These are phyloP conservation scores for Mrakia hoshinonis DNA, from an alignment of 768 basidiomycete genomes.

Conservation along the genomic window DNA sequence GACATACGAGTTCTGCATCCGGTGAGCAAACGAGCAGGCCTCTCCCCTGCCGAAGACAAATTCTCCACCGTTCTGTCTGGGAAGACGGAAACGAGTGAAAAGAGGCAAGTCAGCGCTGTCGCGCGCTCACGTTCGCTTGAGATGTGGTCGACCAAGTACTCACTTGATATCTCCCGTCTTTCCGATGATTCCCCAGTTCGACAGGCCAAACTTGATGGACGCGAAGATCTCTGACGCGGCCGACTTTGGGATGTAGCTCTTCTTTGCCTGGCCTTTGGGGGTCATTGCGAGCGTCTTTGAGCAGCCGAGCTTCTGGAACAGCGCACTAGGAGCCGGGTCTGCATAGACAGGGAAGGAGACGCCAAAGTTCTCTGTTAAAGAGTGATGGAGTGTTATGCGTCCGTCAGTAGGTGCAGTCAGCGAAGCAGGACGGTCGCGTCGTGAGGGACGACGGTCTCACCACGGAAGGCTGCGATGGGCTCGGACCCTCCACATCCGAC, in stretches of 20 bases:
- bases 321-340: neutral
- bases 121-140: too few species aligned
- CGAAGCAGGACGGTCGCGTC: neutral
- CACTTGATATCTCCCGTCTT: conserved; percentile 3
- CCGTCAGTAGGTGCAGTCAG: neutral
- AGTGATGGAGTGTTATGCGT: too few species aligned
- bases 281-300: conserved; percentile 1
- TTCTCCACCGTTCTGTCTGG: conserved; percentile 24
- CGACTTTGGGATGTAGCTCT: conserved; percentile 7
- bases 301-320: neutral
- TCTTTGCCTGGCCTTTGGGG: conserved; percentile 5
- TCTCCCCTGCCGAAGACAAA: conserved; percentile 12
- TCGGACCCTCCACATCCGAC: conserved; percentile 16
- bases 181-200: neutral
- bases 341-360: conserved; percentile 7
- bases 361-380: neutral
- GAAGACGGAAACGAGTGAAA: neutral
- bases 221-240: neutral
- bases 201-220: neutral
- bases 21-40: neutral
- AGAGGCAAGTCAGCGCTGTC: too few species aligned
- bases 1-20: conserved; percentile 23
- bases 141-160: too few species aligned
- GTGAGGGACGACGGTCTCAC: neutral
- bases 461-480: conserved; percentile 8